Evolutionary conservation across 2,329 filamentous ascomycete genomes (phyloP), one percentile per base, ranked within the genome.

Genomic region (Pseudogymnoascus sp.): DNA sequence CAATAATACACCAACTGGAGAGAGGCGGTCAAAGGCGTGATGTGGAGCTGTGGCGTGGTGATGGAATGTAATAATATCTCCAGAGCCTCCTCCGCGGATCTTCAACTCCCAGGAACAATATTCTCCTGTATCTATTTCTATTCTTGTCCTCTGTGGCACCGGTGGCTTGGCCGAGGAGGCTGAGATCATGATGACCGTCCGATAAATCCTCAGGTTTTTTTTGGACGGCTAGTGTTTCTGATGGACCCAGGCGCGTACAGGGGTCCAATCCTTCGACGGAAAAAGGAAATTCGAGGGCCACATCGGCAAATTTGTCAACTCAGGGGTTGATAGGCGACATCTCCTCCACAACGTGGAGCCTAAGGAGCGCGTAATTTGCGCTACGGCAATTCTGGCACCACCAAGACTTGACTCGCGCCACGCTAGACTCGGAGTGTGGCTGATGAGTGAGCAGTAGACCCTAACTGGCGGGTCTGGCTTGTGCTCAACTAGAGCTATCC

Each of bases 401-500:
- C 2, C 21, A 18, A 21, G 28, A 14, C n/a, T 56, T 56, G 46
- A 34, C 25, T 56, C 49, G 49, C 49, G 49, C 49, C 28, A 8
- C 49, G 49, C 28, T 56, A 56, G 25, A 21, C 49, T 56, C 14
- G 46, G n/a, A 56, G 28, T 56, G 49, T 56, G 49, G 49, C 49
- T 56, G 49, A 56, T 34, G 49, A 9, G 49, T 56, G 49, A 56
- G 49, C 49, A 56, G 49, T 56, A 56, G 49, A 56, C 49, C 49
- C 49, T 56, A 34, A 56, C 34, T 56, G 49, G 49, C 28, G 49
- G 49, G 49, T 34, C 49, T 18, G 49, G 49, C 49, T 34, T 56
- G 49, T 56, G 49, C 49, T 18, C 18, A 34, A 56, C 16, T 34
- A 11, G 49, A 56, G 49, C 49, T 56, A 34, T 3, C 28, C 49